Percentiles rank a stretch among this genome's conserved stretches.
Conservation (phyloP, 352 stramenopile species). For the Globisporangium abappressorium region DNA sequence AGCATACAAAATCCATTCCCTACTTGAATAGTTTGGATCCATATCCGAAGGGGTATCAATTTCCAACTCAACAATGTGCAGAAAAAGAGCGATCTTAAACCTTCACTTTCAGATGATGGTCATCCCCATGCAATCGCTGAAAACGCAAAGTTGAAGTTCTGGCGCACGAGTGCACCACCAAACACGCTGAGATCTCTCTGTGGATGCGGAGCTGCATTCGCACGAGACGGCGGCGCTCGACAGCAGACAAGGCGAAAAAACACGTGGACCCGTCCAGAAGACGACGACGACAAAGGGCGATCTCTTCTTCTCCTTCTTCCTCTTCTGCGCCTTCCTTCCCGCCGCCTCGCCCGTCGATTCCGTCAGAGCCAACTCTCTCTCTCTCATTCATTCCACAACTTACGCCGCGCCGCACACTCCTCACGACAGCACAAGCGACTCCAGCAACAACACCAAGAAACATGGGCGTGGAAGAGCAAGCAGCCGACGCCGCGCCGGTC, state of each 20-base stretch:
- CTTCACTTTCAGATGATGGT: not conserved
- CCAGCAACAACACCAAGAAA: not conserved
- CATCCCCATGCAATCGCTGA: not conserved
- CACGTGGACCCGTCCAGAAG: not conserved
- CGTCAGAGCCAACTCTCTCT: not conserved
- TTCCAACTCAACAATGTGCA: not conserved
- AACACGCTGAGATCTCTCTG: not conserved
- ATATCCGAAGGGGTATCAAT: not conserved
- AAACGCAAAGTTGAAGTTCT: not conserved
- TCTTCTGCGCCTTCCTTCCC: too few species aligned
- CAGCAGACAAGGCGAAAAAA: not conserved
- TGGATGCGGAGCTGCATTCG: not conserved
- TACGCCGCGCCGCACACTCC: not conserved
- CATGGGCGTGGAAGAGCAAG: not conserved
- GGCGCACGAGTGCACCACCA: not conserved
- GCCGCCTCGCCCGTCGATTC: not conserved
- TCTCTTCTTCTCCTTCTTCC: too few species aligned
- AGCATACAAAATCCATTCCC: not conserved
- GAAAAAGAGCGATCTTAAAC: not conserved
- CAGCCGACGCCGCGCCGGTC: not conserved
- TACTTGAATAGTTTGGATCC: not conserved
- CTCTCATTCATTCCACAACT: not conserved
- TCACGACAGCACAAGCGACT: not conserved
- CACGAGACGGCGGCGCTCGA: not conserved
- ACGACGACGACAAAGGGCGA: not conserved